Percentiles rank a stretch among this genome's conserved stretches.
Evolutionary conservation across 768 basidiomycete genomes (phyloP).

Genomic region (Termitomyces sp.): DNA sequence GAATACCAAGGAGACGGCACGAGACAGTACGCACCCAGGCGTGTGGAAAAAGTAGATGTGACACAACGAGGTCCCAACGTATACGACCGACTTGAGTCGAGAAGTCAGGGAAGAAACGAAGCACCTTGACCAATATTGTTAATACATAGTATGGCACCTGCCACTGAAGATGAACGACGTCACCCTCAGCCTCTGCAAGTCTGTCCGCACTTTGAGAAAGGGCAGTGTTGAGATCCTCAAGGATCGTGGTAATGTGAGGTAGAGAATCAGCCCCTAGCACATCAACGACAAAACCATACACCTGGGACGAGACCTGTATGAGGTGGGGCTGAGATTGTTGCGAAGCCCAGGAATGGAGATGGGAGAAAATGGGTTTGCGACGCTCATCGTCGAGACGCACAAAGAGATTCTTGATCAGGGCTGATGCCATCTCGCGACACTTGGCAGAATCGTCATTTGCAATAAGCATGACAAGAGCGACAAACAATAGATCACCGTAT

Average conservation of each 20-base stretch:
- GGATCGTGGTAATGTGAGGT: slow-evolving; percentile 40
- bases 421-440: slow-evolving; percentile 85
- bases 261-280: slow-evolving; percentile 43
- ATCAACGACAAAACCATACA: slow-evolving; percentile 80
- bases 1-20: slow-evolving; percentile 65
- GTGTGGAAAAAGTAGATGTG: slow-evolving; percentile 83
- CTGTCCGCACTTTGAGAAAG: slow-evolving; percentile 38
- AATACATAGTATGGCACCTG: slow-evolving; percentile 80
- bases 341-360: slow-evolving; percentile 75
- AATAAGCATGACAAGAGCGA: slow-evolving; percentile 86
- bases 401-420: slow-evolving; percentile 75
- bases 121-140: slow-evolving; percentile 55
- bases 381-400: slow-evolving; percentile 57
- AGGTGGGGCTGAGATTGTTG: slow-evolving; percentile 58
- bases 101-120: slow-evolving; percentile 50
- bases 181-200: slow-evolving; percentile 34
- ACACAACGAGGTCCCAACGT: slow-evolving; percentile 57
- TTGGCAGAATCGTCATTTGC: slow-evolving; percentile 92
- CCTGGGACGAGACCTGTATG: slow-evolving; percentile 69
- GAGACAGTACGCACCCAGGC: slow-evolving; percentile 88
- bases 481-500: slow-evolving; percentile 84
- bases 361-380: slow-evolving; percentile 52
- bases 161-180: slow-evolving; percentile 65
- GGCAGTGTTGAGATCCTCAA: slow-evolving; percentile 52
- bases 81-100: slow-evolving; percentile 41